Percentiles rank a stretch among this genome's conserved stretches.
These are phyloP conservation scores for Pseudogymnoascus sp. DNA, from an alignment of 2,329 filamentous ascomycete species.

Conservation along the genomic window DNA sequence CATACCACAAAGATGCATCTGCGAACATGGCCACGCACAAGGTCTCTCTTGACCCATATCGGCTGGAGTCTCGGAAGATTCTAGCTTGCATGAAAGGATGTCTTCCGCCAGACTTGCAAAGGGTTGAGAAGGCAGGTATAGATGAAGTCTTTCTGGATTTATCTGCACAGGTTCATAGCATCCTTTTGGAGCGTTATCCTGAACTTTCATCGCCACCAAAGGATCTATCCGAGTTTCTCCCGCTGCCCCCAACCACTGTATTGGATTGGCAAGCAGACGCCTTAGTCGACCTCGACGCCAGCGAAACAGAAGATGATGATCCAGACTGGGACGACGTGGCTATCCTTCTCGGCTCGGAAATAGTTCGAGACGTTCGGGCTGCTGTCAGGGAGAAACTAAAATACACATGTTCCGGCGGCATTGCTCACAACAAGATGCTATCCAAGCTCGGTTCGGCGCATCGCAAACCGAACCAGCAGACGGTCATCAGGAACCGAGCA, in stretches of 20 bases:
- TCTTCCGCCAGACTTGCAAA: constrained; percentile 56
- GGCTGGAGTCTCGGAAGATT: constrained; percentile 75
- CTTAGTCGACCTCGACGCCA: constrained; percentile 67
- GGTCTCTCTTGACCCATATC: constrained; percentile 87
- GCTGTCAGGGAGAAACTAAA: constrained; percentile 60
- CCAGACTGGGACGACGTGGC: constrained; percentile 96
- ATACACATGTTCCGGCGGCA: constrained; percentile 87
- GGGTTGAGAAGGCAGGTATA: constrained; percentile 86
- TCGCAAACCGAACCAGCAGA: constrained; percentile 92
- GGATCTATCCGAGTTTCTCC: constrained; percentile 61
- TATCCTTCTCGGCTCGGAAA: constrained; percentile 79
- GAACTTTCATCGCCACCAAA: constrained; percentile 61
- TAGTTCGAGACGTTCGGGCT: constrained; percentile 66
- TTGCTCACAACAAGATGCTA: constrained; percentile 89
- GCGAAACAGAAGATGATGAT: constrained; percentile 65
- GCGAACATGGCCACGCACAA: constrained; percentile 80
- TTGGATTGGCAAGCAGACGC: constrained; percentile 78
- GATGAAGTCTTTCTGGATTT: constrained; percentile 95
- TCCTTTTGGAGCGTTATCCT: constrained; percentile 67
- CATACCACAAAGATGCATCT: constrained; percentile 73
- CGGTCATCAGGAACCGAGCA: constrained; percentile 81
- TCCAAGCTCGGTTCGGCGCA: constrained; percentile 86
- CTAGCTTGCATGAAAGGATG: constrained; percentile 66
- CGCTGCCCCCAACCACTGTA: constrained; percentile 61
- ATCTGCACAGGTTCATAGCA: constrained; percentile 70